phyloP scores from a whole-genome alignment of 257 asterid species.

The Hygrophila difformis region DNA sequence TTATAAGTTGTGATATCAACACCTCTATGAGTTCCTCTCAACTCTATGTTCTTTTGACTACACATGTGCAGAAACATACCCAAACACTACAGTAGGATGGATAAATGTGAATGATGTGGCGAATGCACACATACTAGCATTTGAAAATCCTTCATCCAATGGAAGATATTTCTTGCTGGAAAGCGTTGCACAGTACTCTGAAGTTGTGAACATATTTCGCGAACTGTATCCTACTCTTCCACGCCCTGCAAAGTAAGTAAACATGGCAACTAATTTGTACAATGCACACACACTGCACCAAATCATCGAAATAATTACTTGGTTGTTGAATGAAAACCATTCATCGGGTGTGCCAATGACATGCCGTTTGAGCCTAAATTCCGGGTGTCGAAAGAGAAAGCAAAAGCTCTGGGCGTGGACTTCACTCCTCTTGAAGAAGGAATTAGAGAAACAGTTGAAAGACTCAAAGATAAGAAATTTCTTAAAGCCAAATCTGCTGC shows the following conservation, averaged over 20 bases:
- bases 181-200: conserved; percentile 43
- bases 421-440: conserved; percentile 58
- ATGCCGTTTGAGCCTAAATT: conserved; percentile 44
- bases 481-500: conserved; percentile 7
- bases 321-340: too few relatives aligned
- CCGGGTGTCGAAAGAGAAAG: conserved; percentile 58
- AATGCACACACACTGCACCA: too few relatives aligned
- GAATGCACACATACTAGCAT: conserved; percentile 58
- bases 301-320: too few relatives aligned
- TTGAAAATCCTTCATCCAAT: conserved; percentile 54
- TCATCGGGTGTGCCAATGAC: conserved; percentile 79
- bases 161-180: conserved; percentile 66
- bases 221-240: conserved; percentile 42
- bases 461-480: conserved; percentile 56
- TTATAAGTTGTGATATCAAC: too few relatives aligned
- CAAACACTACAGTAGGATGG: conserved; percentile 46
- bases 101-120: conserved; percentile 73
- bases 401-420: conserved; percentile 45
- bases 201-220: conserved; percentile 34
- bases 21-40: not conserved
- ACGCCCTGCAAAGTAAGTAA: conserved; percentile 65
- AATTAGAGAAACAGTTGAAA: conserved; percentile 60
- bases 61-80: conserved; percentile 60
- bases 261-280: too few relatives aligned
- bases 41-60: not conserved